Evolutionary conservation across 352 stramenopile species (phyloP).

Genomic region (Phytopythium mirpurense): DNA sequence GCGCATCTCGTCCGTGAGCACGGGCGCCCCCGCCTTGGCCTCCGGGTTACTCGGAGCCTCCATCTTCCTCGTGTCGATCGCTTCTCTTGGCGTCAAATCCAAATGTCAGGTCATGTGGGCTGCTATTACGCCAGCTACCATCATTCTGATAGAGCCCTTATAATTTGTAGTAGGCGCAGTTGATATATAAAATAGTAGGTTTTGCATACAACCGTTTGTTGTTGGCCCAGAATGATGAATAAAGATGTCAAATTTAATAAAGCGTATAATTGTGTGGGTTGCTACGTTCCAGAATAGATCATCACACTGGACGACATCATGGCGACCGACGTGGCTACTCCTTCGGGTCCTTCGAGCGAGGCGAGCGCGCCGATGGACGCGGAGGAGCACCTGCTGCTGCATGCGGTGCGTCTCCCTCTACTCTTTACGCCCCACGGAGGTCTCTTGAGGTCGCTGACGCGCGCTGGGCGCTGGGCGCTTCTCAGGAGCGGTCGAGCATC

Average conservation of each 20-base stretch:
- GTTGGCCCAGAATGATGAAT: too few species aligned
- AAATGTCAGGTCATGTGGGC: background rate
- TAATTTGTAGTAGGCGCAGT: too few species aligned
- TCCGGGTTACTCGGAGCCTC: background rate
- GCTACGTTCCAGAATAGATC: too few species aligned
- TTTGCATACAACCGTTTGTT: too few species aligned
- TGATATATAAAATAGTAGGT: too few species aligned
- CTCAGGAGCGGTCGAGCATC: conserved; percentile 75
- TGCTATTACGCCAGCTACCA: background rate
- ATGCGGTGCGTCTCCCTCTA: conserved; percentile 16
- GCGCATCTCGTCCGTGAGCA: conserved; percentile 48
- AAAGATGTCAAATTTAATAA: too few species aligned
- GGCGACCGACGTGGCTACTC: too few species aligned
- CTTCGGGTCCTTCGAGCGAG: too few species aligned
- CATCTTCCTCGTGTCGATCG: background rate
- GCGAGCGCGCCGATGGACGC: conserved; percentile 7
- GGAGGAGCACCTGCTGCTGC: conserved; percentile 29
- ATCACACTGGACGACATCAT: too few species aligned
- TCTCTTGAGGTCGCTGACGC: background rate
- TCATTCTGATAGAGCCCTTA: background rate
- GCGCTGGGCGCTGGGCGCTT: too few species aligned
- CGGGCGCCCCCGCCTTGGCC: background rate
- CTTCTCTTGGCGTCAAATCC: background rate
- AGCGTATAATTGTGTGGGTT: too few species aligned
- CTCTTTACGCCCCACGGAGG: background rate